Conservation (phyloP, 805 yeast species). For the Phaffomyces opuntiae region DNA sequence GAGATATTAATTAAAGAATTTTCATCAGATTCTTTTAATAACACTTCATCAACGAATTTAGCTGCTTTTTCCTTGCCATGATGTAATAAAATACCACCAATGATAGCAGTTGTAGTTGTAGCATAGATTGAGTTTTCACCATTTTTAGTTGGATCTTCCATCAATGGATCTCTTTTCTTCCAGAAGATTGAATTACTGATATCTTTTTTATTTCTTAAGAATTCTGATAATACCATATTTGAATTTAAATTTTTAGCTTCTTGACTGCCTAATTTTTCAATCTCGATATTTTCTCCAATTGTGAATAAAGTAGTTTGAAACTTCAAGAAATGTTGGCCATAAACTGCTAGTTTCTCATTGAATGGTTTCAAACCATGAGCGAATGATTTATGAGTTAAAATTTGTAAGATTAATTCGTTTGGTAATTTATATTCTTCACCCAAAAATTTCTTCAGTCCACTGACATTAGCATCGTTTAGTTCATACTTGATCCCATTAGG, state of each 20-base stretch:
- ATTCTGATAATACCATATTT: slow-evolving; percentile 42
- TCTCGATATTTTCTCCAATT: slow-evolving; percentile 14
- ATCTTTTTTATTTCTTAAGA: slow-evolving; percentile 35
- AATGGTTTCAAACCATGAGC: slow-evolving; percentile 87
- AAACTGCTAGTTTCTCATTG: slow-evolving; percentile 73
- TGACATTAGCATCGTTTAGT: slow-evolving; percentile 39
- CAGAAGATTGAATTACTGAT: slow-evolving; percentile 56
- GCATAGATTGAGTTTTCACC: slow-evolving; percentile 52
- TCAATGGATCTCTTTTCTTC: slow-evolving; percentile 48
- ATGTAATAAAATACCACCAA: slow-evolving; percentile 60
- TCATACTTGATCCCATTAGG: slow-evolving; percentile 52
- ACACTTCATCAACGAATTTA: slow-evolving; percentile 47
- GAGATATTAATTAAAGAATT: slow-evolving; percentile 18
- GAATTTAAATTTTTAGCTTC: slow-evolving; percentile 45
- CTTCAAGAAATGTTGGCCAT: slow-evolving; percentile 62
- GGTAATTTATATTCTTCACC: slow-evolving; percentile 45
- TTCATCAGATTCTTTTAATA: slow-evolving; percentile 21
- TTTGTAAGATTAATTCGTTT: slow-evolving; percentile 63
- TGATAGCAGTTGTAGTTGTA: slow-evolving; percentile 49
- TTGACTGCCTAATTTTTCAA: slow-evolving; percentile 44
- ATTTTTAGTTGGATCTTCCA: slow-evolving; percentile 36
- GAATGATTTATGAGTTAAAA: slow-evolving; percentile 89
- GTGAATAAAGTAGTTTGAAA: slow-evolving; percentile 28
- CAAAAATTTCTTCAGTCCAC: slow-evolving; percentile 42
- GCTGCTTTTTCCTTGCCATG: slow-evolving; percentile 58